Base-by-base conservation (phyloP, 495 filamentous ascomycete genomes). In the Daldinia grandis region DNA sequence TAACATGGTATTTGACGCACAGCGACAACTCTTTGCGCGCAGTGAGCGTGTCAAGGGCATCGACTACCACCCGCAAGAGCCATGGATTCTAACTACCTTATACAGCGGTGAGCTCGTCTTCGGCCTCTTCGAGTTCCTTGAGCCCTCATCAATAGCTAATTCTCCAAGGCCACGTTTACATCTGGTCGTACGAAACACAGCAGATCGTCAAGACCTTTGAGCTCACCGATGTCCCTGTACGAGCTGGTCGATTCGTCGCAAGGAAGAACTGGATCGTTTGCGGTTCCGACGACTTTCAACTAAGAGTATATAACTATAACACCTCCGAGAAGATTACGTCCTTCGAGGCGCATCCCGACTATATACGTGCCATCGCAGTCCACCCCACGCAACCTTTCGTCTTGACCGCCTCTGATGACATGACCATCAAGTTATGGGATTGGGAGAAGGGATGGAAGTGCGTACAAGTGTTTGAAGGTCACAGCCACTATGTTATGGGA, bases 191-290 rank as follows among this genome's bases (percentile, higher is more conserved):
- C 82, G 95, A 98, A 81, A 94, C 94, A 54, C 96, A 97, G 81
- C 91, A 93, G 30, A 94, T 99, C 68, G 93, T 99, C 80, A 98
- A 98, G 84, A 97, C 96, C 15, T 99, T 99, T 82, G 96, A 99
- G 84, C 90, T 99, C 62, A 97, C 95, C 76, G 95, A 99, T 88
- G 95, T 99, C 55, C 95, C 95, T 66, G 95, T 98, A 56, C 91
- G 95, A 81, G 96, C 96, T 47, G 95, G 95, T 74, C 92, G 96
- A 66, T 99, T 99, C 80, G 88, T 99, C 78, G 93, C 96, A 73
- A 87, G 95, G 66, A 98, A 98, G 87, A 98, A 98, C 80, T 98
- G 96, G 96, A 96, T 99, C 74, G 95, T 97, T 47, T 97, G 93
- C 81, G 95, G 95, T 71, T 97, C 93, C 50, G 95, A 99, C 83